Conservation (phyloP, 371 early-diverging fungal species). For the Circinella minor region DNA sequence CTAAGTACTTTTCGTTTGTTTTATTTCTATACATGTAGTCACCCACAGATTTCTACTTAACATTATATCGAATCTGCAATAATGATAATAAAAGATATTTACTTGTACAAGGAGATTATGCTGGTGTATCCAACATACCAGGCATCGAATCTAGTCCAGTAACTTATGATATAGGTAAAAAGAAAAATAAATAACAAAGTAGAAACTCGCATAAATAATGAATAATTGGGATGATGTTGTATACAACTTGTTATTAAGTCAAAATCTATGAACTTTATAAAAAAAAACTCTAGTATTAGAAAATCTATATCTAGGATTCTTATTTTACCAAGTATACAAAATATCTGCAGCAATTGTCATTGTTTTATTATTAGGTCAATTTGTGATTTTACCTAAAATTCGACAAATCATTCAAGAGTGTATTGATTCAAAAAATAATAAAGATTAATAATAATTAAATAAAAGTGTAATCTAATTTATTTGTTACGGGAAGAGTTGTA, state of each 20-base stretch:
- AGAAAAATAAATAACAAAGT: no score
- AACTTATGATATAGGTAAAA: conserved; percentile 38
- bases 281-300: conserved; percentile 24
- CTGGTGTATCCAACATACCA: conserved; percentile 37
- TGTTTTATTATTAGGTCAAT: conserved; percentile 20
- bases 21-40: conserved; percentile 19
- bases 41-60: conserved; percentile 42
- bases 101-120: conserved; percentile 28
- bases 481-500: no score
- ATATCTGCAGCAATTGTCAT: conserved; percentile 25
- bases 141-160: conserved; percentile 28
- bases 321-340: conserved; percentile 42
- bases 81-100: conserved; percentile 9
- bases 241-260: no score
- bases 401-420: conserved; percentile 1
- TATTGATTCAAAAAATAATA: conserved; percentile 4
- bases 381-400: conserved; percentile 25
- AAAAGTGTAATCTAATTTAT: background rate
- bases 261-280: no score
- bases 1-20: no score
- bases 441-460: background rate
- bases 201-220: background rate
- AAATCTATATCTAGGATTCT: conserved; percentile 31
- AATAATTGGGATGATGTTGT: no score
- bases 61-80: conserved; percentile 17